Percentiles rank a stretch among this genome's conserved stretches.
These are phyloP conservation scores for Arctostaphylos glauca DNA, from an alignment of 148 eudicot genomes.

Conservation along the genomic window DNA sequence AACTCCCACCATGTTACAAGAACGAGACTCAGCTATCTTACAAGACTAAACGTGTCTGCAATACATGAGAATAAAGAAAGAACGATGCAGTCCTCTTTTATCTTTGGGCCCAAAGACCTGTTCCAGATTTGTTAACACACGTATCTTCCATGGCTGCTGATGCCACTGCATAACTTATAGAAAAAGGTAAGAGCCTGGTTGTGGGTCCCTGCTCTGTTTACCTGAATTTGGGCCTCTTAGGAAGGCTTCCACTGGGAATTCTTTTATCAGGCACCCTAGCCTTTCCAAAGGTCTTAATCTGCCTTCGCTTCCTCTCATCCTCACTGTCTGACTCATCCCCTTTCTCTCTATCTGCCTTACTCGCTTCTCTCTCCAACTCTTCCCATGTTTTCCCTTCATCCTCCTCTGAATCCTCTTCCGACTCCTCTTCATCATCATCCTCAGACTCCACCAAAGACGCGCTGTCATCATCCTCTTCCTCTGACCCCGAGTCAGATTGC, in stretches of 20 bases:
- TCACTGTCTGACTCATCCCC: constrained; percentile 68
- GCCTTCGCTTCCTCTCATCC: constrained; percentile 57
- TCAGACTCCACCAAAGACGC: constrained; percentile 65
- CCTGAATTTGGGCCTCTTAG: constrained; percentile 57
- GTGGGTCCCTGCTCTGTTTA: constrained; percentile 12
- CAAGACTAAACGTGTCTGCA: not conserved
- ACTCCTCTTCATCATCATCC: constrained; percentile 64
- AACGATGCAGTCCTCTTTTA: not conserved
- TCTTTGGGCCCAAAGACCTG: not conserved
- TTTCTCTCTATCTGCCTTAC: constrained; percentile 60
- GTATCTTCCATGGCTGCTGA: not conserved
- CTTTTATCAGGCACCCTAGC: constrained; percentile 48
- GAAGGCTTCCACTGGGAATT: constrained; percentile 24
- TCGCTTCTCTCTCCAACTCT: constrained; percentile 73
- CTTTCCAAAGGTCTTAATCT: constrained; percentile 59
- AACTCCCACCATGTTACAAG: not conserved
- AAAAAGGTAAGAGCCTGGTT: not conserved
- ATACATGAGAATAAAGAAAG: not conserved
- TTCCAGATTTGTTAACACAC: not conserved
- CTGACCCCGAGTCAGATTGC: constrained; percentile 59
- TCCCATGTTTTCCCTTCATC: constrained; percentile 69
- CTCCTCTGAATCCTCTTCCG: constrained; percentile 52
- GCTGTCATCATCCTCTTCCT: constrained; percentile 55
- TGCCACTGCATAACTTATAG: not conserved
- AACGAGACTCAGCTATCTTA: not conserved